Percentiles rank a stretch among this genome's conserved stretches.
Evolutionary conservation across 345 rosid species (phyloP).

Genomic region (Geranium rotundifolium): DNA sequence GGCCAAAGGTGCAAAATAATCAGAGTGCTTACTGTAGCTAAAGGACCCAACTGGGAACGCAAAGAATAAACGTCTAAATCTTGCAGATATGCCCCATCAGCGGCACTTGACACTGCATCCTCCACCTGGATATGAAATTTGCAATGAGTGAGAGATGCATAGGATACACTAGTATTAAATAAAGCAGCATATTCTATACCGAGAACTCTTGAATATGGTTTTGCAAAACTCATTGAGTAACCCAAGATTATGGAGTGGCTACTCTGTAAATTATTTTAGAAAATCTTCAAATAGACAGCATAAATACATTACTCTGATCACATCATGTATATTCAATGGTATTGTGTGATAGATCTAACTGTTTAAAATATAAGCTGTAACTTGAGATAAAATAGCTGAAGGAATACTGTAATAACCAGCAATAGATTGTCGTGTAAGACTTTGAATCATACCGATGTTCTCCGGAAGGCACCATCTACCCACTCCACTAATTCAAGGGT

Average conservation of each 20-base stretch:
- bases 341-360: neutral
- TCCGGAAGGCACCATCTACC: conserved; percentile 72
- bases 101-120: conserved; percentile 74
- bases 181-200: neutral
- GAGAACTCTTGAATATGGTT: too few species aligned
- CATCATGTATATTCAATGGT: neutral
- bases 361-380: neutral
- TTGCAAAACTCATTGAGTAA: too few species aligned
- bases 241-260: too few species aligned
- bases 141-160: conserved; percentile 18
- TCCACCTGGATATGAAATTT: conserved; percentile 45
- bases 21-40: conserved; percentile 69
- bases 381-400: neutral
- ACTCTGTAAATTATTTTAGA: too few species aligned
- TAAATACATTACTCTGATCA: too few species aligned
- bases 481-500: conserved; percentile 94
- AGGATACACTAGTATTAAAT: neutral
- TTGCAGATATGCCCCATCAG: conserved; percentile 62
- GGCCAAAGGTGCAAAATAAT: neutral
- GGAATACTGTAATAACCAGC: neutral
- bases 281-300: too few species aligned
- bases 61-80: conserved; percentile 64
- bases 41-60: conserved; percentile 68
- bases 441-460: conserved; percentile 48
- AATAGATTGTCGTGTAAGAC: neutral